Evolutionary conservation across 2,329 filamentous ascomycete species (phyloP), one percentile per base, ranked within the genome.

Genomic region (Neonectria magnoliae): DNA sequence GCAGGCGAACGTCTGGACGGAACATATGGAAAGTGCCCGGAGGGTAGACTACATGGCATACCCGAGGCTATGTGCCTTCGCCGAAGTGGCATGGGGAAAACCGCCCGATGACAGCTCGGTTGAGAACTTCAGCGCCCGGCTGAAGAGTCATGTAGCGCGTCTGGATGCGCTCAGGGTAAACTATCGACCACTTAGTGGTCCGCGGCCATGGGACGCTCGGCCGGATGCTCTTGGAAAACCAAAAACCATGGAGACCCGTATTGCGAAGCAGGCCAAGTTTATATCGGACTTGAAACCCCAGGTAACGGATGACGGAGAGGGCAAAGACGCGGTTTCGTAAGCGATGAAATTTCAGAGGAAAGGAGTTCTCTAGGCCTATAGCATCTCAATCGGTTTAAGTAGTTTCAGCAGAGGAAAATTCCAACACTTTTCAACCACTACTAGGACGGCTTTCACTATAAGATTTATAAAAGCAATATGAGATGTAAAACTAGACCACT

Each of bases 1-100:
- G 8, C 66, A 68, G 58, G 64, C 65, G 9, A 68, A 68, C 38
- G 45, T 68, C 16, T 68, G 66, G 66, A 64, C 61, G n/a, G 66
- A 68, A 38, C 64, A 68, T 22, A 68, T 68, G 64, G 66, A 68
- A 48, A 68, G 38, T 42, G 64, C 64, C 2, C 60, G 64, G 10
- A 45, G 66, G 22, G 66, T 68, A 11, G 57, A 68, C 22, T 68
- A 68, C 42, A 68, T 68, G 64, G 55, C 54, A 4, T 48, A 48
- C n/a, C 53, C 53, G 18, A 36, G 53, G 10, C 38, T 60, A 13
- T 66, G 66, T 27, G 66, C 66, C 5, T 68, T 68, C 27, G 56
- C 66, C 4, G 66, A 68, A 55, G 63, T 68, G 2, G 63, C 60
- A 3, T 68, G 66, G 66, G 65, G 66, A 20, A 68, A 66, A 53